A percentile compares a stretch with the other conserved stretches of the same genome.
Evolutionary conservation across 2,329 filamentous ascomycete species (phyloP).

Genomic region (Cytospora schulzeri): DNA sequence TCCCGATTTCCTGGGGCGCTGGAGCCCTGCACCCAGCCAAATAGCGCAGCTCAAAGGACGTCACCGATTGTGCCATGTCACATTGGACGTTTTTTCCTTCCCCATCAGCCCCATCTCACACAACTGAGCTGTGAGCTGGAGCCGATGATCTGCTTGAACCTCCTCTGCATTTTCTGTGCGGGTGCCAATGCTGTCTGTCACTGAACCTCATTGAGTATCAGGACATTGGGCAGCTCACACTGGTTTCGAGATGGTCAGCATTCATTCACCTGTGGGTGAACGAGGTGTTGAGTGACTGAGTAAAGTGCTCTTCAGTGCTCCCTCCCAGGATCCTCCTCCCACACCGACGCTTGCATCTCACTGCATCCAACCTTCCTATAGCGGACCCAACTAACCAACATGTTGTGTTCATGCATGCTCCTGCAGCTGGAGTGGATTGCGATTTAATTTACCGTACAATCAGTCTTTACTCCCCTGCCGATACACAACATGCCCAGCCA

Average conservation of each 20-base stretch:
- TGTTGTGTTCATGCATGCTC: constrained; percentile 11
- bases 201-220: not conserved
- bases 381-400: constrained; percentile 3
- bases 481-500: not conserved
- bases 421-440: constrained; percentile 12
- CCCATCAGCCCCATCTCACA: not conserved
- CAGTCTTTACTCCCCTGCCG: not conserved
- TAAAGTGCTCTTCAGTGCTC: not conserved
- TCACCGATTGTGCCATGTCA: not conserved
- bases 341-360: not conserved
- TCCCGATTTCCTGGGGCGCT: constrained; percentile 2
- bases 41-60: not conserved
- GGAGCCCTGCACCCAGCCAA: not conserved
- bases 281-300: not conserved
- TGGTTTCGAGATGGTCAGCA: too few species aligned
- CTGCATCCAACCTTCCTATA: not conserved
- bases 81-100: too few species aligned
- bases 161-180: too few species aligned
- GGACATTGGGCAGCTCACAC: not conserved
- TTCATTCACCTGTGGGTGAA: not conserved
- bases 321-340: too few species aligned
- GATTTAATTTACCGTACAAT: not conserved
- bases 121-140: too few species aligned
- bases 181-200: not conserved
- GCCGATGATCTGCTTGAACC: not conserved